Conservation (phyloP, 345 rosid genomes). For the Sisymbrium irio region DNA sequence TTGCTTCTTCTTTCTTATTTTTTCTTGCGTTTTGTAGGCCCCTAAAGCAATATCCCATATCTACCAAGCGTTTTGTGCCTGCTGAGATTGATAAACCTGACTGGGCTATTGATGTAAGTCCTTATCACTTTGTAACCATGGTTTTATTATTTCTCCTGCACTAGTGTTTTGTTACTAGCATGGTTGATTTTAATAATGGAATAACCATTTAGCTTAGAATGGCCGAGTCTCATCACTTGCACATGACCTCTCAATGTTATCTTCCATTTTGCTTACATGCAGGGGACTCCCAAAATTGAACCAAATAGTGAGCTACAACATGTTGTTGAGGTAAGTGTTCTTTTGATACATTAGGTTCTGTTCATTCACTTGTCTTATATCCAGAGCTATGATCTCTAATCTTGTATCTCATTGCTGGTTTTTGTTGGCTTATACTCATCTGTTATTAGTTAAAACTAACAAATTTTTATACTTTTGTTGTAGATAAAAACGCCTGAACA, state of each 20-base stretch:
- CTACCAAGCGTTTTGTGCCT: conserved; percentile 60
- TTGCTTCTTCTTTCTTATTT: neutral
- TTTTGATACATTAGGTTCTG: neutral
- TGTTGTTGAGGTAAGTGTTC: conserved; percentile 67
- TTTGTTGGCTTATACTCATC: neutral
- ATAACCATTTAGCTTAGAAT: neutral
- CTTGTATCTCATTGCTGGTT: neutral
- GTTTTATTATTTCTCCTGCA: neutral
- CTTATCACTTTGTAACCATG: neutral
- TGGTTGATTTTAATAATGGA: neutral
- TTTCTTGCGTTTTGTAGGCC: conserved; percentile 43
- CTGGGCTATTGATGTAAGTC: conserved; percentile 91
- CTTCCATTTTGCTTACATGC: conserved; percentile 11
- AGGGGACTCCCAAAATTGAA: conserved; percentile 89
- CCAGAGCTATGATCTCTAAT: neutral
- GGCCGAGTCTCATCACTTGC: neutral
- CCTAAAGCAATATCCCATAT: conserved; percentile 80
- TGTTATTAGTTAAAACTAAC: neutral
- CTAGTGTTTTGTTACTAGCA: neutral
- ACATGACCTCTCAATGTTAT: conserved; percentile 3
- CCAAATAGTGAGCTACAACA: conserved; percentile 85
- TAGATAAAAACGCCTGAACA: conserved; percentile 87
- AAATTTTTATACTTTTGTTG: conserved; percentile 22
- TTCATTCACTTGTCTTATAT: neutral
- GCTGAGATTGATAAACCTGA: conserved; percentile 69